phyloP scores from a whole-genome alignment of 2,329 filamentous ascomycete genomes.

The Zymoseptoria pseudotritici region DNA sequence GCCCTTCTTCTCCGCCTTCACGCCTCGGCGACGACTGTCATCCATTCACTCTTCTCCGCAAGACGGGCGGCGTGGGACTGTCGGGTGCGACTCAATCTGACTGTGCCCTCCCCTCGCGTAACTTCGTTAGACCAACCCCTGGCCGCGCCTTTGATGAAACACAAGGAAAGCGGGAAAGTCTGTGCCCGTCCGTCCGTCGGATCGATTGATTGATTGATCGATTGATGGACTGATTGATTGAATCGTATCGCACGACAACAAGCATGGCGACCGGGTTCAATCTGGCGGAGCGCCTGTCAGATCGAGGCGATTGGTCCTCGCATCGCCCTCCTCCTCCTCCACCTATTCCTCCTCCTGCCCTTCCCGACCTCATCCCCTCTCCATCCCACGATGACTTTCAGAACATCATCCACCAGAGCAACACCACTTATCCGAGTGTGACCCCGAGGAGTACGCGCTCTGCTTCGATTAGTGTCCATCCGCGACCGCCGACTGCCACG shows the following conservation, averaged over 20 bases:
- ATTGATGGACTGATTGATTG: neutral
- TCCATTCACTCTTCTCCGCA: neutral
- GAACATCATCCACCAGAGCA: slow-evolving; percentile 1
- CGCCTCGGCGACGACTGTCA: neutral
- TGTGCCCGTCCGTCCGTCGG: neutral
- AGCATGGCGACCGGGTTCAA: slow-evolving; percentile 18
- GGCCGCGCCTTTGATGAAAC: neutral
- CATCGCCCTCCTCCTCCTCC: slow-evolving; percentile 16
- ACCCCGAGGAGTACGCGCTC: slow-evolving; percentile 1
- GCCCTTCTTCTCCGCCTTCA: neutral
- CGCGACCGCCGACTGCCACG: neutral
- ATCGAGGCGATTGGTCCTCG: slow-evolving; percentile 18
- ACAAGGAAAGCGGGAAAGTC: neutral
- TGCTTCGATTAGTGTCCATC: neutral
- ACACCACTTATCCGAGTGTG: neutral
- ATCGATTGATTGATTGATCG: neutral
- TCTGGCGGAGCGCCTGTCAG: slow-evolving; percentile 13
- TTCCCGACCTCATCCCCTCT: slow-evolving; percentile 1
- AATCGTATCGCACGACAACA: neutral
- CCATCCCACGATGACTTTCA: slow-evolving; percentile 1
- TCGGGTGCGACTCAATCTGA: neutral
- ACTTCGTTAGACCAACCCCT: neutral
- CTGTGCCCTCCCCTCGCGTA: neutral
- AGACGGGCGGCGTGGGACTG: neutral
- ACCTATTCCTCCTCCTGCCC: slow-evolving; percentile 6